A percentile compares a stretch with the other conserved stretches of the same genome.
These are phyloP conservation scores for Solanum lignicaule DNA, from an alignment of 257 asterid genomes.

Conservation along the genomic window DNA sequence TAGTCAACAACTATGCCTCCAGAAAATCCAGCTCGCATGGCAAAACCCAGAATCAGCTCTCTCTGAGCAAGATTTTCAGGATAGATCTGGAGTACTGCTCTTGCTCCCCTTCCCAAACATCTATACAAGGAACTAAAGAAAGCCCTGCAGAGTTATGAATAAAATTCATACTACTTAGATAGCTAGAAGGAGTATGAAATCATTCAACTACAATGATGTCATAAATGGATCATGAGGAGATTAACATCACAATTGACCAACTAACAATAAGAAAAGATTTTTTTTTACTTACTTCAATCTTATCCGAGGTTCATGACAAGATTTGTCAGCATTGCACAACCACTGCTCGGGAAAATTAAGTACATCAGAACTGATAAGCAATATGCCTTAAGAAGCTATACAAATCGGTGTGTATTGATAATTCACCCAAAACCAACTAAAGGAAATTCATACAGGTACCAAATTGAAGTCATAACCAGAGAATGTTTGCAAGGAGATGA, in stretches of 20 bases:
- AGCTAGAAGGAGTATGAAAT: not conserved
- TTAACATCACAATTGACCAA: not conserved
- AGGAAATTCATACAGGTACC: not conserved
- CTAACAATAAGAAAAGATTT: not conserved
- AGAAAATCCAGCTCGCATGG: conserved; percentile 94
- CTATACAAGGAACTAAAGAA: conserved; percentile 84
- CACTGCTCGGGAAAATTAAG: conserved; percentile 41
- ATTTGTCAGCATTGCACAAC: conserved; percentile 97
- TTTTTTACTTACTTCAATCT: conserved; percentile 67
- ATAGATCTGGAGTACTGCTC: conserved; percentile 88
- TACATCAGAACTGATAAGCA: not conserved
- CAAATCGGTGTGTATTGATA: not conserved
- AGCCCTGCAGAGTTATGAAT: conserved; percentile 38
- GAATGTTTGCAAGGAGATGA: not conserved
- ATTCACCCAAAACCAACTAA: not conserved
- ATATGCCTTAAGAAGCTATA: not conserved
- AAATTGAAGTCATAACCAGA: not conserved
- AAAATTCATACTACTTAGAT: not conserved
- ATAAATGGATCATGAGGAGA: not conserved
- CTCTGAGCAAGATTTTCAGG: conserved; percentile 89
- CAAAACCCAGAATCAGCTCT: conserved; percentile 74
- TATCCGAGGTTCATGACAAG: conserved; percentile 86
- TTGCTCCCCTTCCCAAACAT: conserved; percentile 83
- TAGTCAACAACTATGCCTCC: conserved; percentile 90
- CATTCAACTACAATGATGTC: not conserved